A percentile compares a stretch with the other conserved stretches of the same genome.
Evolutionary conservation across 1,284 basidiomycete genomes (phyloP).

Genomic region (Pulveroboletus sp.): DNA sequence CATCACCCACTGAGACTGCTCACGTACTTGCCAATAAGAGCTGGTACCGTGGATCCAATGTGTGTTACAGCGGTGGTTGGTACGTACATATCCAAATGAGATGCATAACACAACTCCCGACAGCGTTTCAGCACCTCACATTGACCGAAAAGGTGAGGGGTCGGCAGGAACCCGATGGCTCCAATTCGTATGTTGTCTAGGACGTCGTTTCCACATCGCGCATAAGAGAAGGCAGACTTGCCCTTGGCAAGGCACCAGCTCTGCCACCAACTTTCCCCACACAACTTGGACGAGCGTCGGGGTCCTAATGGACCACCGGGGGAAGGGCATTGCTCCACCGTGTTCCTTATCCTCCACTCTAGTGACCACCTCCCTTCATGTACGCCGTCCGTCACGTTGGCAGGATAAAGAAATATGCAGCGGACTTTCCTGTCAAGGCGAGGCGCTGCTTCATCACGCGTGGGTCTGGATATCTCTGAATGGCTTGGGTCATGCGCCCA

Average conservation of each 20-base stretch:
- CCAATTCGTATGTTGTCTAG: not conserved
- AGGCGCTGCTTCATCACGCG: not conserved
- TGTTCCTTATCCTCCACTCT: constrained; percentile 10
- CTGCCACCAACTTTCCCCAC: not conserved
- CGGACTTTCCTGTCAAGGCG: not conserved
- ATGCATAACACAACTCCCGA: not conserved
- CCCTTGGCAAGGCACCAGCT: not conserved
- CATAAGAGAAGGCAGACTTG: not conserved
- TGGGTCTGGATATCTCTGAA: not conserved
- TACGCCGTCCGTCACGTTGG: constrained; percentile 22
- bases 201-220: constrained; percentile 6
- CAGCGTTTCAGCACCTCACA: constrained; percentile 4
- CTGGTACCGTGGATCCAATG: not conserved
- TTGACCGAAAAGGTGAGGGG: not conserved
- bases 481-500: constrained; percentile 1
- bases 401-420: not conserved
- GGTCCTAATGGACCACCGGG: not conserved
- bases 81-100: not conserved
- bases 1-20: not conserved
- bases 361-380: not conserved
- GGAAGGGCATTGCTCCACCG: not conserved
- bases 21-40: not conserved
- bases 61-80: not conserved
- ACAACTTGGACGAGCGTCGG: constrained; percentile 1
- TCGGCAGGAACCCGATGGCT: not conserved